phyloP scores from a whole-genome alignment of 495 filamentous ascomycete genomes.

The Hyaloscypha hepaticicola region DNA sequence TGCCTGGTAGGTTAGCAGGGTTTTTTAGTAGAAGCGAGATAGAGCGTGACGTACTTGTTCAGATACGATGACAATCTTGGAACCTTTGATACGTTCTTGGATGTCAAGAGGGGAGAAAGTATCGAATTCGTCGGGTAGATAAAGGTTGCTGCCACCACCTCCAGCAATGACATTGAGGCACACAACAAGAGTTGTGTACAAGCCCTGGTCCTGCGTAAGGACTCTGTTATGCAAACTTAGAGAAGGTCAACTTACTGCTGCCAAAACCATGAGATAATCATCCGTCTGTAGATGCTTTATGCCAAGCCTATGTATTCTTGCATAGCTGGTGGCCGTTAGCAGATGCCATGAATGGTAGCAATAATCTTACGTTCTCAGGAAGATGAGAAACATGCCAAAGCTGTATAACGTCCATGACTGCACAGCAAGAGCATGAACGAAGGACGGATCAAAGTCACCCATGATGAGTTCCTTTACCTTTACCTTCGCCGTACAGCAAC shows the following conservation, averaged over 20 bases:
- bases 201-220: constrained; percentile 5
- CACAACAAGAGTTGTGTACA: constrained; percentile 42
- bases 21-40: neutral
- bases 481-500: neutral
- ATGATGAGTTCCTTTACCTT: constrained; percentile 4
- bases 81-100: constrained; percentile 43
- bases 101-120: constrained; percentile 40
- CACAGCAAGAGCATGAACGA: constrained; percentile 24
- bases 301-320: constrained; percentile 35
- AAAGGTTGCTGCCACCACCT: constrained; percentile 48
- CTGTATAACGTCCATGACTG: constrained; percentile 35
- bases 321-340: constrained; percentile 30
- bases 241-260: constrained; percentile 25
- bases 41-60: constrained; percentile 37
- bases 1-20: constrained; percentile 24
- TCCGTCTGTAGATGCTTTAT: constrained; percentile 33
- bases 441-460: constrained; percentile 28
- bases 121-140: constrained; percentile 36
- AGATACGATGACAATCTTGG: constrained; percentile 46
- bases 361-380: constrained; percentile 30
- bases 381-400: constrained; percentile 32
- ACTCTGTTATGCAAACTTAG: neutral
- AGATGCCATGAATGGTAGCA: neutral
- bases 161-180: constrained; percentile 44
- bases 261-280: constrained; percentile 40